These are phyloP conservation scores for Pleurotus tuoliensis DNA, from an alignment of 768 basidiomycete species.

Conservation along the genomic window DNA sequence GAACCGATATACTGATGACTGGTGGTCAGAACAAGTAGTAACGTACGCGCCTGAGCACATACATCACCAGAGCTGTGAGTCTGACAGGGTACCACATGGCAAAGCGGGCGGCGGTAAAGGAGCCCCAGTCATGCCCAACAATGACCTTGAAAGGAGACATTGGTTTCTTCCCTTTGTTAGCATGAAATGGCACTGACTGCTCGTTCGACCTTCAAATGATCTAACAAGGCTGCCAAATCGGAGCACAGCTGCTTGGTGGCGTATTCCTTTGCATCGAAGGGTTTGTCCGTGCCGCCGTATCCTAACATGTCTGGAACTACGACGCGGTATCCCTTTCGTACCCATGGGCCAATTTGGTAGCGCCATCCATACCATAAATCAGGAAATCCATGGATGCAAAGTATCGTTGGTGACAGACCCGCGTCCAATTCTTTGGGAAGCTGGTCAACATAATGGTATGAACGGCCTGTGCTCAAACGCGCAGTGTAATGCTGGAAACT, in stretches of 20 bases:
- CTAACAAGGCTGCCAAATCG: conserved; percentile 66
- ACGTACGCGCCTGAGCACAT: conserved; percentile 3
- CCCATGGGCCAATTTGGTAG: conserved; percentile 71
- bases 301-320: conserved; percentile 61
- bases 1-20: conserved; percentile 54
- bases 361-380: conserved; percentile 75
- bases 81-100: conserved; percentile 71
- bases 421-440: conserved; percentile 40
- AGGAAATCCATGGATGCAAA: conserved; percentile 83
- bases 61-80: conserved; percentile 57
- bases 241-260: conserved; percentile 54
- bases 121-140: conserved; percentile 83
- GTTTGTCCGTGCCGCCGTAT: conserved; percentile 66
- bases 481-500: conserved; percentile 53
- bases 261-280: conserved; percentile 49
- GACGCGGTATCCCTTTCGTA: conserved; percentile 55
- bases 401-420: conserved; percentile 42
- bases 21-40: conserved; percentile 1
- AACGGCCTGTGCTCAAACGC: conserved; percentile 52
- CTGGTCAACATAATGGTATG: conserved; percentile 74
- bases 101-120: conserved; percentile 59
- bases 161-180: background rate
- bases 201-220: conserved; percentile 44
- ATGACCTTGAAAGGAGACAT: conserved; percentile 38
- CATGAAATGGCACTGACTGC: conserved; percentile 40